phyloP scores from a whole-genome alignment of 257 asterid genomes.

The Craterostigma plantagineum region DNA sequence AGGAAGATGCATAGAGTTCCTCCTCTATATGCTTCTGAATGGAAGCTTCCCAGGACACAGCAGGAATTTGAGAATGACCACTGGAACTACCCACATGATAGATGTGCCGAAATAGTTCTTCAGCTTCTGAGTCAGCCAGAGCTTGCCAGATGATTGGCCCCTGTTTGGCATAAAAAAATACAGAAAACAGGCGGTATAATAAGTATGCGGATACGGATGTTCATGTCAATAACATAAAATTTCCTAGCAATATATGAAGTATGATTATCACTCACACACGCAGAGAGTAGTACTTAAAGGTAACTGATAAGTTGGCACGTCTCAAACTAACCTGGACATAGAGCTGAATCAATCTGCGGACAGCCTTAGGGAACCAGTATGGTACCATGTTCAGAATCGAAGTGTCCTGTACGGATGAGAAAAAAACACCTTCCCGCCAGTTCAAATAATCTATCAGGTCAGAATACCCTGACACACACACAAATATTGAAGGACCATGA shows the following conservation, averaged over 20 bases:
- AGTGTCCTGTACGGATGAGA: conserved; percentile 74
- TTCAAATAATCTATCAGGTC: conserved; percentile 76
- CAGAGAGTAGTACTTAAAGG: no score
- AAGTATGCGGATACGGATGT: not conserved
- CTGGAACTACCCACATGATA: conserved; percentile 40
- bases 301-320: conserved; percentile 1
- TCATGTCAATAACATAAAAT: not conserved
- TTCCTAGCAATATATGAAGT: not conserved
- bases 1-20: conserved; percentile 75
- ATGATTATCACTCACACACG: not conserved
- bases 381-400: conserved; percentile 95
- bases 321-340: conserved; percentile 52
- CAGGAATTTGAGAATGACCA: conserved; percentile 60
- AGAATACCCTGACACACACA: conserved; percentile 53
- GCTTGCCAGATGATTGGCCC: conserved; percentile 95
- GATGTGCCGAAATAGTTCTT: conserved; percentile 57
- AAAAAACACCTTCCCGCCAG: conserved; percentile 93
- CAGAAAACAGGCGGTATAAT: conserved; percentile 5
- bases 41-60: conserved; percentile 88
- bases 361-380: conserved; percentile 85
- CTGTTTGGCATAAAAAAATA: conserved; percentile 23
- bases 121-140: conserved; percentile 43
- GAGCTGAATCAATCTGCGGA: conserved; percentile 89
- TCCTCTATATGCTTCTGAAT: conserved; percentile 81
- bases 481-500: conserved; percentile 7